Percentiles rank a stretch among this genome's conserved stretches.
Evolutionary conservation across 495 filamentous ascomycete species (phyloP).

Genomic region (Achaetomiella virescens): DNA sequence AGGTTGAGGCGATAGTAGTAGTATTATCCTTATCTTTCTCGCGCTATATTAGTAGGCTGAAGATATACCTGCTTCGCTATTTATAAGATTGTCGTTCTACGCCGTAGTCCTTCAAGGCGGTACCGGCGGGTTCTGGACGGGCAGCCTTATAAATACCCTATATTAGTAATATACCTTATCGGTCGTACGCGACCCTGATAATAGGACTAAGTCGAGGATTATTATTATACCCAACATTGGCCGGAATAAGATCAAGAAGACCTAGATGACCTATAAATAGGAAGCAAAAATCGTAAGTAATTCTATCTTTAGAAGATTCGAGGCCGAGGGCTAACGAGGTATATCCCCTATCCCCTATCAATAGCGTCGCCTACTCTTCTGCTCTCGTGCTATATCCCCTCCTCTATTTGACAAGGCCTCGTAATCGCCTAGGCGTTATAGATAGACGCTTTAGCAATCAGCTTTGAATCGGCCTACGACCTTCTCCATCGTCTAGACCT

Average conservation of each 20-base stretch:
- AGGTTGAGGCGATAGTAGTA: conserved; percentile 4
- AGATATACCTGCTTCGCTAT: conserved; percentile 4
- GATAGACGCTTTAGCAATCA: conserved; percentile 4
- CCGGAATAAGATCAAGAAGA: conserved; percentile 5
- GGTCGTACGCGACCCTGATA: conserved; percentile 4
- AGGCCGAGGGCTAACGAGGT: conserved; percentile 11
- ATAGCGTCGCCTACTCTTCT: conserved; percentile 11
- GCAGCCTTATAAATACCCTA: conserved; percentile 2
- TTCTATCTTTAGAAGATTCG: conserved; percentile 5
- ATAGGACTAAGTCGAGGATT: not conserved
- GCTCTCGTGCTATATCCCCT: conserved; percentile 11
- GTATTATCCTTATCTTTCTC: conserved; percentile 4
- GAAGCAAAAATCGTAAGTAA: conserved; percentile 10
- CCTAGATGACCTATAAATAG: conserved; percentile 3
- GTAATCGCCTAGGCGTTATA: conserved; percentile 6
- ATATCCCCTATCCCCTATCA: conserved; percentile 4
- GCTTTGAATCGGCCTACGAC: conserved; percentile 6
- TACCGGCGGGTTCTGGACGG: conserved; percentile 5
- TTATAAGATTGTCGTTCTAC: conserved; percentile 2
- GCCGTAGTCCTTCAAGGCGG: not conserved
- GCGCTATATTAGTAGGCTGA: conserved; percentile 6
- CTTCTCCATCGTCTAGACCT: conserved; percentile 10
- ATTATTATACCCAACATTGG: not conserved
- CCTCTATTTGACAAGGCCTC: conserved; percentile 9
- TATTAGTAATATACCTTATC: conserved; percentile 1